Conservation (phyloP, 148 eudicot genomes). For the Vaccinium darrowii region DNA sequence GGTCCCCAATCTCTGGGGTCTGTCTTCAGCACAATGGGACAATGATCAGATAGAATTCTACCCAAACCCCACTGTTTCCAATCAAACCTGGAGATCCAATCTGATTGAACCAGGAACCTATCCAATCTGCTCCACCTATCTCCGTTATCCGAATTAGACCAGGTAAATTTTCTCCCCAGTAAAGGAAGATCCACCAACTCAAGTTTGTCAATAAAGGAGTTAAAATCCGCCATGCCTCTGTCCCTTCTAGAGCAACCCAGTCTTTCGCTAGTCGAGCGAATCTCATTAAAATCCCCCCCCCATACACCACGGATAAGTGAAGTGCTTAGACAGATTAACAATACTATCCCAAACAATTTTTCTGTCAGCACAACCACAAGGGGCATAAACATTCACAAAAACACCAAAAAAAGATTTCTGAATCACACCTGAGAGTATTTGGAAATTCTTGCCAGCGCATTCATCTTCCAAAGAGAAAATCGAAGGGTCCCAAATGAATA, state of each 20-base stretch:
- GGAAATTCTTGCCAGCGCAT: too few species aligned
- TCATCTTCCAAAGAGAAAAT: too few species aligned
- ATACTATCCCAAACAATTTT: neutral
- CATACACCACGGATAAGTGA: neutral
- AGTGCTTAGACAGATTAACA: neutral
- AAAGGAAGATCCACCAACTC: neutral
- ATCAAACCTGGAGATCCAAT: too few species aligned
- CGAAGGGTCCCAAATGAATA: too few species aligned
- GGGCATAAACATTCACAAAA: neutral
- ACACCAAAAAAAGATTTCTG: too few species aligned
- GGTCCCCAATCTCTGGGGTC: neutral
- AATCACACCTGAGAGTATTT: too few species aligned
- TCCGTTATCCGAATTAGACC: neutral
- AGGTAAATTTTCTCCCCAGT: neutral
- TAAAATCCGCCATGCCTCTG: neutral
- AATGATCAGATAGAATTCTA: neutral
- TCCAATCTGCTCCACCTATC: neutral
- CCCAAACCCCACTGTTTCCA: neutral
- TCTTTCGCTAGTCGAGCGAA: neutral
- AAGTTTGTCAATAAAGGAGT: too few species aligned
- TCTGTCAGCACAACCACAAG: neutral
- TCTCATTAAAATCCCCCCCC: neutral
- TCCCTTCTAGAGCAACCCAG: neutral
- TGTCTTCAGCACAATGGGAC: neutral
- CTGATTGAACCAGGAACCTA: too few species aligned